These are phyloP conservation scores for Brassica cretica DNA, from an alignment of 345 rosid species.

Conservation along the genomic window DNA sequence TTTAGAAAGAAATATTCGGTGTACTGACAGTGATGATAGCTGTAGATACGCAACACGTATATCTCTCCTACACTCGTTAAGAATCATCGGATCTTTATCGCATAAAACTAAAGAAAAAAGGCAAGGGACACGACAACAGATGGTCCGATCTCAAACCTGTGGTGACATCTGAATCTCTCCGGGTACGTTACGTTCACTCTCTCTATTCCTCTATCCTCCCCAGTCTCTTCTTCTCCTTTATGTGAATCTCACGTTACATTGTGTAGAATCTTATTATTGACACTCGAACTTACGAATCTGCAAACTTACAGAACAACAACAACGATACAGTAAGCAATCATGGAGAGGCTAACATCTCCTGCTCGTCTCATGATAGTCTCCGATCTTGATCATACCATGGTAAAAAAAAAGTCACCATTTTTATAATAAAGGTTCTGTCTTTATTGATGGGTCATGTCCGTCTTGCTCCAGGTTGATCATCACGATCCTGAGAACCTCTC, in stretches of 20 bases:
- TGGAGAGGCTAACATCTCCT: constrained; percentile 68
- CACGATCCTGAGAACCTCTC: constrained; percentile 82
- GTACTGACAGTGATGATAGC: background rate
- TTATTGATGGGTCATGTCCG: background rate
- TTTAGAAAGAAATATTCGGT: background rate
- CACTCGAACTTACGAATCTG: too few species aligned
- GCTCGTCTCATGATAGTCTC: constrained; percentile 95
- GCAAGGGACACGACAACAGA: background rate
- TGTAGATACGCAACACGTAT: constrained; percentile 7
- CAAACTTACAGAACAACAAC: too few species aligned
- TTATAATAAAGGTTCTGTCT: background rate
- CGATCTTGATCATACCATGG: constrained; percentile 98
- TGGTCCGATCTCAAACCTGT: background rate
- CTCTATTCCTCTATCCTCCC: background rate
- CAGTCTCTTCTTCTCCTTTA: background rate
- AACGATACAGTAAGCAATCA: constrained; percentile 39
- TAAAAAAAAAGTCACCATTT: constrained; percentile 15
- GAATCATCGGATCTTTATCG: background rate
- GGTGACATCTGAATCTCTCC: background rate
- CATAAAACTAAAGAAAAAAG: background rate
- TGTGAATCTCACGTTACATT: background rate
- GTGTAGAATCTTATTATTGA: background rate
- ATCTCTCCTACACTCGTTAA: background rate
- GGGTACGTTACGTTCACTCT: background rate
- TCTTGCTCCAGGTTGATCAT: constrained; percentile 74